Evolutionary conservation across 768 basidiomycete genomes (phyloP).

Genomic region (Leucocoprinus birnbaumii): DNA sequence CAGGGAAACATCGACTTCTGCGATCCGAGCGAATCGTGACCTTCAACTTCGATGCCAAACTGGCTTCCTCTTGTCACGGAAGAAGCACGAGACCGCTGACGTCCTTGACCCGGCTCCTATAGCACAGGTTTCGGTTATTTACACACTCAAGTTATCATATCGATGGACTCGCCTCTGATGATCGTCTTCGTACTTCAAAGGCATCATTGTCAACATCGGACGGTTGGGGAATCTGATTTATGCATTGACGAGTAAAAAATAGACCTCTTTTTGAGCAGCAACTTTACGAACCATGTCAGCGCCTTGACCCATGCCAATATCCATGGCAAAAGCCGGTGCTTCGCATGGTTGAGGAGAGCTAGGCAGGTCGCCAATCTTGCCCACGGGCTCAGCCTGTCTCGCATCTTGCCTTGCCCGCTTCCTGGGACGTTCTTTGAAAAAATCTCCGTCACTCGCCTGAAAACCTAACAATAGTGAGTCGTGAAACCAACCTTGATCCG

Average conservation of each 20-base stretch:
- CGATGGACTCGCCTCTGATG: conserved; percentile 30
- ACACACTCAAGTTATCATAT: not conserved
- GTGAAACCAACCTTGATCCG: not conserved
- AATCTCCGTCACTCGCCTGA: too few species aligned
- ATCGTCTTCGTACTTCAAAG: conserved; percentile 9
- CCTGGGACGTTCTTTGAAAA: conserved; percentile 1
- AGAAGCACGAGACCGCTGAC: conserved; percentile 58
- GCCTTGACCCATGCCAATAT: not conserved
- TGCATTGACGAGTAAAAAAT: not conserved
- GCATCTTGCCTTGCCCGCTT: not conserved
- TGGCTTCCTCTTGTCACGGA: conserved; percentile 45
- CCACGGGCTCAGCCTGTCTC: not conserved
- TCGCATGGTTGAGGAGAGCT: not conserved
- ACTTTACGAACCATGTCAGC: not conserved
- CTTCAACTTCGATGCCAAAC: conserved; percentile 42
- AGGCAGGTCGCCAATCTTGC: not conserved
- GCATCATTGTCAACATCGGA: not conserved
- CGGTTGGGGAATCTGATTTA: not conserved
- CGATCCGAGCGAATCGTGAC: conserved; percentile 39
- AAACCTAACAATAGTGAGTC: not conserved
- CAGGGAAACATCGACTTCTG: conserved; percentile 78
- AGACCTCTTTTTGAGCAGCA: not conserved
- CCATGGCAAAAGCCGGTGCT: not conserved
- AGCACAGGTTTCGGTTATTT: not conserved
- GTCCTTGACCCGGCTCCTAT: conserved; percentile 88